Base-by-base conservation (phyloP, 2,329 filamentous ascomycete genomes). In the Fusarium pseudonygamai region DNA sequence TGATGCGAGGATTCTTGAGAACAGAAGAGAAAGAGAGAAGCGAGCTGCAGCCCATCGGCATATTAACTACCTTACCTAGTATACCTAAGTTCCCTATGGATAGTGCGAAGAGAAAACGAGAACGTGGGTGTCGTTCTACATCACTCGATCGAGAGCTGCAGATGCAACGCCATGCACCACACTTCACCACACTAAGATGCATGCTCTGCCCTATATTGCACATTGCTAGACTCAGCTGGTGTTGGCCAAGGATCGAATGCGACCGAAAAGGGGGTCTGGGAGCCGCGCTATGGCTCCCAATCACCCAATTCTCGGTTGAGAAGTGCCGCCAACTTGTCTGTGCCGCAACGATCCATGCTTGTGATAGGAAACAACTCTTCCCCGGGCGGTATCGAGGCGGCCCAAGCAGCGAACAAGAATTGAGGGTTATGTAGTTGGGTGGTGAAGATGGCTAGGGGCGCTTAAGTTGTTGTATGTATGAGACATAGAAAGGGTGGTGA, bases 111-210 rank as follows among this genome's bases (percentile, higher is more conserved):
- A 34, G 6, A 55, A 64, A 37, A 16, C 26, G 20, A 58, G 59
- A 46, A 20, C 34, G 39, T 47, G 50, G 34, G 24, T 34, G n/a
- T 53, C 46, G 36, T 67, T 71, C 58, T 60, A 60, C 43, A 69
- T 72, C 59, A 64, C 71, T 71, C 24, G 58, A 74, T 68, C 56
- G 50, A 74, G 50, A 67, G 46, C 52, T 59, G 47, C 42, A 64
- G 20, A 64, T 73, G 30, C 55, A 30, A 50, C 39, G 40, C 40
- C 34, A 60, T 26, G 63, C 63, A 65, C 37, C 49, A 36, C 37
- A 67, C 56, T 45, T 49, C 26, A 32, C 39, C 28, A 20, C 61
- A 42, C 24, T 32, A 26, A 30, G 36, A 52, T 60, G 18, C 34
- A 39, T 24, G n/a, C 34, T 60, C 45, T 60, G 57, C 43, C 34